Base-by-base conservation (phyloP, 345 rosid genomes). In the Ceriops zippeliana region DNA sequence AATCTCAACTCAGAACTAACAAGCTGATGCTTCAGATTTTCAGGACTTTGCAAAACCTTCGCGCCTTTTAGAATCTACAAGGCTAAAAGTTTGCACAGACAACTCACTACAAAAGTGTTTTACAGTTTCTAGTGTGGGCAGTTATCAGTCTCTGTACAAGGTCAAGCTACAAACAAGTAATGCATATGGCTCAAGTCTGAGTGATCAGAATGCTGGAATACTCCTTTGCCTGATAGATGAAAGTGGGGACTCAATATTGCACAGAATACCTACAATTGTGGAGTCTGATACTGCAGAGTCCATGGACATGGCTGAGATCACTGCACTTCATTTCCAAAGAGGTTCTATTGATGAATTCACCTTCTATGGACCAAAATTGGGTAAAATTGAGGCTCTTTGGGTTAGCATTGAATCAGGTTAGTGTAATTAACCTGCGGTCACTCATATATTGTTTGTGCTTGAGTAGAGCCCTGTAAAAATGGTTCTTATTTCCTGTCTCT, bases 371-470 rank as follows among this genome's bases (percentile, higher is more conserved):
- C 84, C 92, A 0, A 65, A 71, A 70, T 73, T 90, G 5, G 83
- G 79, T 38, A 74, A 72, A 62, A 73, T 89, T 75, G 82, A 75
- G 82, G 92, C 96, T 72, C 70, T 93, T 65, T 93, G 98, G 98
- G 75, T 89, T 66, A 61, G 98, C 74, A 68, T 86, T 53, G 90
- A 87, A 72, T 85, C 97, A 83, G 96, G 98, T 93, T 71, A 67
- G 91, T 69, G 28, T 56, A 56, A 56, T 56, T 56, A 56, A 21
- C 30, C 28, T 56, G 59, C 24, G 2, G 59, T 15, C 49, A 42
- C 34, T 32, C 20, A 6, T 65, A 26, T 24, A 38, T 67, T 15
- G 22, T 28, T 47, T 58, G 3, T 62, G 42, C 15, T 66, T 52
- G 63, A 27, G 17, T 59, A 16, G 21, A 60, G 6, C 21, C 32